Conservation (phyloP, 106 monocot species). For the Ottelia alismoides region DNA sequence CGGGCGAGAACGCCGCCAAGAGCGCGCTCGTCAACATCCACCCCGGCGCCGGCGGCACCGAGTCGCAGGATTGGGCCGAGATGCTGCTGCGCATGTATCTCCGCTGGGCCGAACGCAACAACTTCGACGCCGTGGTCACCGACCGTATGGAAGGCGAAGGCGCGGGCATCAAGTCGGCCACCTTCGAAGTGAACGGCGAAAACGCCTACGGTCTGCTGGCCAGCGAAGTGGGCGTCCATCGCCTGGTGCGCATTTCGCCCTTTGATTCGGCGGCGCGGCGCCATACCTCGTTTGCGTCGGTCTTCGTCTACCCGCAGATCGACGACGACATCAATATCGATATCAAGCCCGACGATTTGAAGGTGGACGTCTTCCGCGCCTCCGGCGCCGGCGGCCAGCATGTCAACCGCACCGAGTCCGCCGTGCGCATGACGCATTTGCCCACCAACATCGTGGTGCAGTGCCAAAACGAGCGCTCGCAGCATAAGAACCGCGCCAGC, state of each 20-base stretch:
- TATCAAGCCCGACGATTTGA: background rate
- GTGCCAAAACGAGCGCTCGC: background rate
- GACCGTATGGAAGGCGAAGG: too few species aligned
- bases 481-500: background rate
- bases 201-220: background rate
- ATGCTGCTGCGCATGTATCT: too few species aligned
- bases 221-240: background rate
- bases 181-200: background rate
- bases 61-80: too few species aligned
- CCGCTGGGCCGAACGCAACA: too few species aligned
- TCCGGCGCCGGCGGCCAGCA: background rate
- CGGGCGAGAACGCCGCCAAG: too few species aligned
- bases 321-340: background rate
- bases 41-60: too few species aligned
- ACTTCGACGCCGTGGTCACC: too few species aligned
- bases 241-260: background rate
- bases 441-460: background rate
- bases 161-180: too few species aligned
- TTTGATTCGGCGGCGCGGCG: background rate
- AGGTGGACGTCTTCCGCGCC: background rate
- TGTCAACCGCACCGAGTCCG: background rate
- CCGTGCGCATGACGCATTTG: background rate
- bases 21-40: too few species aligned
- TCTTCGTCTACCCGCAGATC: background rate
- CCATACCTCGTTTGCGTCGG: background rate